Conservation (phyloP, 768 basidiomycete species). For the Amylocystis lapponica region DNA sequence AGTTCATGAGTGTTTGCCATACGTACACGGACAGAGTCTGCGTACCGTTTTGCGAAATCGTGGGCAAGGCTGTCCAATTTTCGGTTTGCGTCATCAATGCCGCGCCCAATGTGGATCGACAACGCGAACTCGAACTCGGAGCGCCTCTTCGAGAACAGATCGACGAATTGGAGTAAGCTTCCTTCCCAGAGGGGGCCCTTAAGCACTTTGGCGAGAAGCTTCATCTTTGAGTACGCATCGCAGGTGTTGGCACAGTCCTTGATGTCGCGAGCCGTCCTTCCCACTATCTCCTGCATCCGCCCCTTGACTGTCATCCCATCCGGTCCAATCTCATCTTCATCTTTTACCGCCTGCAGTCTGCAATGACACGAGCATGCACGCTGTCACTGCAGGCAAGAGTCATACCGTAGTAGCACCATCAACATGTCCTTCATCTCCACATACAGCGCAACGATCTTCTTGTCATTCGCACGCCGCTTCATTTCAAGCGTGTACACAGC, state of each 20-base stretch:
- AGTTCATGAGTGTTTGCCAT: too few relatives aligned
- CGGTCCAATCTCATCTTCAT: slow-evolving; percentile 23
- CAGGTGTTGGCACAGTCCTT: slow-evolving; percentile 27
- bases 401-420: slow-evolving; percentile 39
- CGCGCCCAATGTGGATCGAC: slow-evolving; percentile 20
- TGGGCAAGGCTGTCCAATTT: slow-evolving; percentile 11
- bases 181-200: slow-evolving; percentile 23
- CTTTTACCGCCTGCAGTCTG: slow-evolving; percentile 28
- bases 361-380: neutral
- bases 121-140: slow-evolving; percentile 25
- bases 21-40: too few relatives aligned
- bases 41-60: too few relatives aligned
- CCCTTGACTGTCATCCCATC: slow-evolving; percentile 30
- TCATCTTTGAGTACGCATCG: slow-evolving; percentile 28
- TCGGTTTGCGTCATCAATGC: slow-evolving; percentile 15
- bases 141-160: slow-evolving; percentile 21
- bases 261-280: slow-evolving; percentile 25
- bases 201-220: slow-evolving; percentile 23
- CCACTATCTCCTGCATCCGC: slow-evolving; percentile 27
- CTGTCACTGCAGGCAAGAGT: neutral
- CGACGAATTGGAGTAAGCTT: slow-evolving; percentile 16
- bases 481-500: slow-evolving; percentile 43
- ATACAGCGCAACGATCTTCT: slow-evolving; percentile 40
- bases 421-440: slow-evolving; percentile 49
- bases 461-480: slow-evolving; percentile 46